Evolutionary conservation across 1,139 yeast species (phyloP).

Genomic region (Debaryomyces sp.): DNA sequence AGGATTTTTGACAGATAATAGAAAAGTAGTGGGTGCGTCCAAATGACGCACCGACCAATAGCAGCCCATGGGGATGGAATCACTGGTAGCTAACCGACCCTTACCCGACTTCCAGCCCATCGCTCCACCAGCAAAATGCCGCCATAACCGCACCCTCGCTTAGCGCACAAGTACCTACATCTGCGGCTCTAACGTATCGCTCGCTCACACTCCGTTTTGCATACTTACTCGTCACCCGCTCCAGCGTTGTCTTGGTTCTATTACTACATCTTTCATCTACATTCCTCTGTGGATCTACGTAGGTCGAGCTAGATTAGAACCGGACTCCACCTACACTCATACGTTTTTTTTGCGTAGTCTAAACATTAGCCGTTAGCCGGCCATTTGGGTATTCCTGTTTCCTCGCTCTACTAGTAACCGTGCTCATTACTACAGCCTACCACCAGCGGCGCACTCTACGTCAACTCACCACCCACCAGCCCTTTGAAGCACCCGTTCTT

Average conservation of each 20-base stretch:
- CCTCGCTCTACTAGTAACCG: not conserved
- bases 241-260: not conserved
- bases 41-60: not conserved
- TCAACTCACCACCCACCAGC: not conserved
- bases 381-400: not conserved
- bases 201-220: constrained; percentile 1
- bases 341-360: too few relatives aligned
- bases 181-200: not conserved
- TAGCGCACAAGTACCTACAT: not conserved
- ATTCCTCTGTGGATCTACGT: not conserved
- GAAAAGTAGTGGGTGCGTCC: constrained; percentile 1
- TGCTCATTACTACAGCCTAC: not conserved
- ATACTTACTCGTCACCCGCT: not conserved
- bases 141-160: not conserved
- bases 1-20: not conserved
- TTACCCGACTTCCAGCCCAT: not conserved
- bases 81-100: not conserved
- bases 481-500: not conserved
- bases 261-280: not conserved
- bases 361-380: not conserved
- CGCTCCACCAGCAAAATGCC: not conserved
- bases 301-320: not conserved
- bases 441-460: not conserved
- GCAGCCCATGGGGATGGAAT: not conserved
- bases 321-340: too few relatives aligned